phyloP scores from a whole-genome alignment of 73 alveolate genomes.

The Breviolum minutum region DNA sequence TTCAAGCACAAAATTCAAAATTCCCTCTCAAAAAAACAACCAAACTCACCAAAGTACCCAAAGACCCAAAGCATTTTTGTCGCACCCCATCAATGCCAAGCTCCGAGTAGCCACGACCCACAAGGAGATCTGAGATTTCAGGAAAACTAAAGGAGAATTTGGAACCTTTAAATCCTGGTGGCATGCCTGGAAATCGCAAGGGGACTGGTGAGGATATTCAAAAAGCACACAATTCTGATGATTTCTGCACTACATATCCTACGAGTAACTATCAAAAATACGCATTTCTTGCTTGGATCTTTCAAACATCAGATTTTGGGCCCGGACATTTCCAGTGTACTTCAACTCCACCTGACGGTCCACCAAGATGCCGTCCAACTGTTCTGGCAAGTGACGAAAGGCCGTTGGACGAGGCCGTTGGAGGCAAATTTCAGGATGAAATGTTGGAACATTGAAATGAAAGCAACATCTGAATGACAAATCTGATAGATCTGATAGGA shows the following conservation, averaged over 20 bases:
- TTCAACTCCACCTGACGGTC: conserved; percentile 62
- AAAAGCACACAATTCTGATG: background rate
- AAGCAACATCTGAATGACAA: too few species aligned
- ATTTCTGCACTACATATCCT: background rate
- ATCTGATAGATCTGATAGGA: too few species aligned
- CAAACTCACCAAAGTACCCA: background rate
- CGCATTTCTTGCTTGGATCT: background rate
- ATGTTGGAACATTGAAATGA: background rate
- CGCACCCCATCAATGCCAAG: background rate
- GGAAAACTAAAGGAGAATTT: background rate
- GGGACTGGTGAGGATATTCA: background rate
- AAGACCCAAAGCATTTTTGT: background rate
- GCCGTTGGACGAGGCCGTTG: background rate
- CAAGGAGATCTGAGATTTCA: background rate
- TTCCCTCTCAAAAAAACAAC: background rate
- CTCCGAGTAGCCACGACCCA: conserved; percentile 19
- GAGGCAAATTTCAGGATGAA: background rate
- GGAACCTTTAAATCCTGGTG: background rate
- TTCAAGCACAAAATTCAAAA: too few species aligned
- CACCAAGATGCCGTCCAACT: conserved; percentile 19
- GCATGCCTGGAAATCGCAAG: background rate
- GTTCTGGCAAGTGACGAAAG: background rate
- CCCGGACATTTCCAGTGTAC: conserved; percentile 65
- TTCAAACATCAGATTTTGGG: background rate
- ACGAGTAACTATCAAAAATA: background rate